Evolutionary conservation across 2,329 filamentous ascomycete genomes (phyloP), one percentile per base, ranked within the genome.

Genomic region (Diaporthe velutina): DNA sequence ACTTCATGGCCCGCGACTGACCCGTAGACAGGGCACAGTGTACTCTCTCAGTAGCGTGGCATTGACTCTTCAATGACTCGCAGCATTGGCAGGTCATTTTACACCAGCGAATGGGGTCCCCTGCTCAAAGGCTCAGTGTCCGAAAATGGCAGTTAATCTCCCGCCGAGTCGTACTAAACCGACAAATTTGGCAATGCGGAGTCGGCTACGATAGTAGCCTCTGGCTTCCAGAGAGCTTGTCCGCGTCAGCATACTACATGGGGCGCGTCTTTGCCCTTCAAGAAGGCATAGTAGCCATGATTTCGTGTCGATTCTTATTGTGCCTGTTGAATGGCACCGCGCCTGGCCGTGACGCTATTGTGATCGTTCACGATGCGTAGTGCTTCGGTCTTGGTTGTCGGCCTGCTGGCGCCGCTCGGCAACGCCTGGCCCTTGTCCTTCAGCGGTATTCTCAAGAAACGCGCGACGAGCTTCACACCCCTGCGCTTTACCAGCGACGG

Each of bases 401-500:
- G 45, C 61, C 45, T 67, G 22, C 8, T 50, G 19, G 61, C 61
- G 61, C 30, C 61, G 15, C 28, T 67, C 30, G 61, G 61, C 12
- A 25, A 3, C 0, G 61, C 61, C 30, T 67, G 61, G 61, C 61
- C 61, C 42, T 13, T 67, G 42, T 67, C 61, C 22, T 52, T 67
- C 19, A 35, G 30, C 30, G 22, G 61, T 2, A 50, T 50, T 15
- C 22, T 67, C 45, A 67, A 67, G 45, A 67, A 67, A 35, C 61
- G 61, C 61, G 61, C 61, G 12, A 22, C 61, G 10, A 15, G 19
- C 45, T 67, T 67, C 61, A 67, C 61, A 7, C 61, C 71, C 17
- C 66, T 75, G 40, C 60, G 42, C 2, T 74, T 74, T 28, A 71
- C 67, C 9, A 45, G 50, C 15, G 50, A 73, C 30, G 57, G 73